Percentiles rank a stretch among this genome's conserved stretches.
Evolutionary conservation across 1,139 yeast genomes (phyloP).

Genomic region (Yamadazyma diddensiae): DNA sequence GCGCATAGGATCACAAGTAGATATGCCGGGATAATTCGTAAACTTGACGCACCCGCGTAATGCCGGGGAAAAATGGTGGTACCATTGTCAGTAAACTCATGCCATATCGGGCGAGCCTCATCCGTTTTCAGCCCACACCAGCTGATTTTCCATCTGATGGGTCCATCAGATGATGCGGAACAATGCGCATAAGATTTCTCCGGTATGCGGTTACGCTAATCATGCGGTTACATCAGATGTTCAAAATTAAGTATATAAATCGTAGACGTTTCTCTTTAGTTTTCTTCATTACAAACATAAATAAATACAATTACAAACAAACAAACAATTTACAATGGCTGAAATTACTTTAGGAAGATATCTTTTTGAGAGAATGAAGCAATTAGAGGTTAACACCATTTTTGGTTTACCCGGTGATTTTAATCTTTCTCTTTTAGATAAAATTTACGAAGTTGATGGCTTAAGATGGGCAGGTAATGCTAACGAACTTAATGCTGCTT

Average conservation of each 20-base stretch:
- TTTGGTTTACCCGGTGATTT: conserved; percentile 46
- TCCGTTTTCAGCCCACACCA: not conserved
- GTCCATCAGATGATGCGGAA: conserved; percentile 4
- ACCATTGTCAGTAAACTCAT: no score
- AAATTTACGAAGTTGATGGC: conserved; percentile 36
- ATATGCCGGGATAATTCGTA: no score
- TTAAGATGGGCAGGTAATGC: conserved; percentile 44
- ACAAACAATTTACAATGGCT: conserved; percentile 19
- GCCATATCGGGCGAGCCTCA: not conserved
- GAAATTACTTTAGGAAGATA: conserved; percentile 42
- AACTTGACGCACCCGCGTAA: no score
- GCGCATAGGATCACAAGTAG: no score
- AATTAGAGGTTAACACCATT: conserved; percentile 37
- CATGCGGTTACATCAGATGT: not conserved
- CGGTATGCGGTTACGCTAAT: conserved; percentile 1
- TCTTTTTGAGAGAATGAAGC: conserved; percentile 43
- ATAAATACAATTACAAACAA: conserved; percentile 3
- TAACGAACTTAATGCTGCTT: conserved; percentile 43
- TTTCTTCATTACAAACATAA: not conserved
- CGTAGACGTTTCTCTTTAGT: not conserved
- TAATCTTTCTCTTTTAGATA: conserved; percentile 36
- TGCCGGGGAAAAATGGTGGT: no score
- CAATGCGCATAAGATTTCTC: conserved; percentile 3
- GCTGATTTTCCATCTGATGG: not conserved
- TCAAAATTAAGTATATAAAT: not conserved